phyloP scores from a whole-genome alignment of 78 protist species.

The Guillardia theta region DNA sequence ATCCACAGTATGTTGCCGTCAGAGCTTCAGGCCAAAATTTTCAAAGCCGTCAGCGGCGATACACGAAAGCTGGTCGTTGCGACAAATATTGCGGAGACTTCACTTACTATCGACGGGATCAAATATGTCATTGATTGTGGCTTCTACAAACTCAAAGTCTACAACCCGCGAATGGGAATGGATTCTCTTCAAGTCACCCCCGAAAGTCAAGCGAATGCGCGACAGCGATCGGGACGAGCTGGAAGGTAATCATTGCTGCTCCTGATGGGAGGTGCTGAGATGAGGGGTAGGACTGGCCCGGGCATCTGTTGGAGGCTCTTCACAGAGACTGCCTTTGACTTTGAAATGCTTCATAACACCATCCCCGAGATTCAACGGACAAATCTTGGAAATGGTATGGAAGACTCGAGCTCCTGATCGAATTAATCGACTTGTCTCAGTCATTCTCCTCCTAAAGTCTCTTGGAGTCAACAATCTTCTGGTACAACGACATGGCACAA shows the following conservation, averaged over 20 bases:
- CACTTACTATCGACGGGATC: conserved; percentile 94
- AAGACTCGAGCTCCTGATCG: too few species aligned
- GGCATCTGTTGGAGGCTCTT: conserved; percentile 90
- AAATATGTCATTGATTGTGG: conserved; percentile 90
- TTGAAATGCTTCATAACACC: conserved; percentile 78
- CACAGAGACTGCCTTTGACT: conserved; percentile 66
- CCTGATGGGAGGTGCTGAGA: too few species aligned
- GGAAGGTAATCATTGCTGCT: too few species aligned
- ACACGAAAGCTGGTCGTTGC: conserved; percentile 78
- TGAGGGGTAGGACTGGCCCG: conserved; percentile 94
- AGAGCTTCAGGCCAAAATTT: conserved; percentile 91
- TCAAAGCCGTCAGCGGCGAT: conserved; percentile 78
- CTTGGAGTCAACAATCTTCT: conserved; percentile 84
- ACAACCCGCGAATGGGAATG: conserved; percentile 93
- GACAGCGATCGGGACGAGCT: conserved; percentile 97
- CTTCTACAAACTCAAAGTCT: conserved; percentile 85
- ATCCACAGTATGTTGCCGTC: conserved; percentile 89
- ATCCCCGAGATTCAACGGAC: conserved; percentile 98
- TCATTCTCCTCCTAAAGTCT: conserved; percentile 91
- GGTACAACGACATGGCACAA: too few species aligned
- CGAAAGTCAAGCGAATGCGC: conserved; percentile 85
- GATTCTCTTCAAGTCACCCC: conserved; percentile 83
- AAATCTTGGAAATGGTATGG: conserved; percentile 85
- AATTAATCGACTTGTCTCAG: too few species aligned
- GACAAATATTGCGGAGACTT: conserved; percentile 97